Evolutionary conservation across 352 stramenopile species (phyloP).

Genomic region (Aphanomyces invadans): DNA sequence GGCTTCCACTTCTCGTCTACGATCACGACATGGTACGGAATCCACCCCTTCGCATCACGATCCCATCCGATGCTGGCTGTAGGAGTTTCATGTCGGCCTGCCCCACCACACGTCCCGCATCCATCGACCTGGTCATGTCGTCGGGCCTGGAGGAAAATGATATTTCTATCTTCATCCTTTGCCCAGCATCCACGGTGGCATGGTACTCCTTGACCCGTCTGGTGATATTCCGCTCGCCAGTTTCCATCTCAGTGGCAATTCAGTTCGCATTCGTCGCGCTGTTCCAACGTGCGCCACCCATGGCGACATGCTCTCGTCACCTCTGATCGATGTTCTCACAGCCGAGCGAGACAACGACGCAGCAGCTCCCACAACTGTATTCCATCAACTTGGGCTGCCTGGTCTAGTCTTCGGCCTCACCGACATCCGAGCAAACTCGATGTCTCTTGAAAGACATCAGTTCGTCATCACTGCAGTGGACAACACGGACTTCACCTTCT

Average conservation of each 20-base stretch:
- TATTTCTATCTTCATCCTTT: neutral
- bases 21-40: constrained; percentile 13
- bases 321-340: neutral
- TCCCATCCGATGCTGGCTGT: neutral
- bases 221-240: neutral
- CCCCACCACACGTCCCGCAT: neutral
- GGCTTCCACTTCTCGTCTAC: constrained; percentile 5
- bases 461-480: neutral
- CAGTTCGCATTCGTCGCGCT: neutral
- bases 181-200: neutral
- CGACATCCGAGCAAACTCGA: neutral
- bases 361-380: no score
- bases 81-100: neutral
- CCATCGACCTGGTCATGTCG: neutral
- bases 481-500: neutral
- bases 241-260: neutral
- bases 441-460: neutral
- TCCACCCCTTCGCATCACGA: neutral
- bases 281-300: neutral
- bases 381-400: neutral
- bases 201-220: neutral
- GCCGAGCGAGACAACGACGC: neutral
- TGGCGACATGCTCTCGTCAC: neutral
- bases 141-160: constrained; percentile 2
- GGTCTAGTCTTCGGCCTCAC: neutral